These are phyloP conservation scores for Penicillium macrosclerotiorum DNA, from an alignment of 495 filamentous ascomycete species.

Conservation along the genomic window DNA sequence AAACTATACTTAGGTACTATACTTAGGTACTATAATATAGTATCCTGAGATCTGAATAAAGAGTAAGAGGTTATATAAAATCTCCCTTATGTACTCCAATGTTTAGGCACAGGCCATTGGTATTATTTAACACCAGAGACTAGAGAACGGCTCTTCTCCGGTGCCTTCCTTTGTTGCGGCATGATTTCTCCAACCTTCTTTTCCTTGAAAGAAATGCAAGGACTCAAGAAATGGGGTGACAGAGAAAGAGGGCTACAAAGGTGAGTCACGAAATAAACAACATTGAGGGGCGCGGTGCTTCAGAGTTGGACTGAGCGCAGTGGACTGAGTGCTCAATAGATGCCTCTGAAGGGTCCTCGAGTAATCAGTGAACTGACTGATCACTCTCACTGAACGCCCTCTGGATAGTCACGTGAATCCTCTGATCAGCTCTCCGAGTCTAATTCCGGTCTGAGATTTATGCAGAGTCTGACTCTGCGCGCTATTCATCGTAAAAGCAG, in stretches of 20 bases:
- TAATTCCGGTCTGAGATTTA: constrained; percentile 4
- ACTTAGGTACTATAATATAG: no score
- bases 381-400: neutral
- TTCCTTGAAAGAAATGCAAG: neutral
- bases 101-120: neutral
- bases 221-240: constrained; percentile 3
- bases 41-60: no score
- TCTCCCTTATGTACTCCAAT: neutral
- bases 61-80: neutral
- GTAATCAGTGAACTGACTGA: constrained; percentile 3
- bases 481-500: constrained; percentile 4
- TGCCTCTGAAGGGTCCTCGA: constrained; percentile 1
- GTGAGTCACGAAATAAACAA: constrained; percentile 3
- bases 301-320: neutral
- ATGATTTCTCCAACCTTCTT: neutral
- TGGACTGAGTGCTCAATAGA: constrained; percentile 6
- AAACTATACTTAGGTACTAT: no score
- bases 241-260: constrained; percentile 1
- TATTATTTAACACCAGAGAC: neutral
- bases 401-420: no score
- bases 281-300: neutral
- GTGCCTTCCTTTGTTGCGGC: neutral
- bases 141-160: neutral
- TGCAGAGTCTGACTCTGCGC: constrained; percentile 4
- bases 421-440: no score